Evolutionary conservation across 257 asterid genomes (phyloP).

Genomic region (Ajuga chamaepitys): DNA sequence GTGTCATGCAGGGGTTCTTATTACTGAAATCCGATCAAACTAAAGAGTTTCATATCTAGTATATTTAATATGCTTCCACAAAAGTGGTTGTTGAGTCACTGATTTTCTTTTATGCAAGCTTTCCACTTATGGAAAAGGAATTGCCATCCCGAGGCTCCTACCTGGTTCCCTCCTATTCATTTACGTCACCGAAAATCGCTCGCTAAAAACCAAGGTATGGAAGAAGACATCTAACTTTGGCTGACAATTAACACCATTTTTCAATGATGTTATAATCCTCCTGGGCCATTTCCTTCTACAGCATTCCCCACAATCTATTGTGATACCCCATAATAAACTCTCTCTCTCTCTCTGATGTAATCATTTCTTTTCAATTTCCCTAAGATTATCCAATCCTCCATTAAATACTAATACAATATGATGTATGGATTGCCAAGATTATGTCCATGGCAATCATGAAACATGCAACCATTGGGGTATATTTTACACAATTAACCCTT

Average conservation of each 20-base stretch:
- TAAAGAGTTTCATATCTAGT: constrained; percentile 11
- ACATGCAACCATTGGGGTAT: constrained; percentile 17
- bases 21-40: constrained; percentile 17
- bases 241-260: constrained; percentile 28
- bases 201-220: constrained; percentile 22
- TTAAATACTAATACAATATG: constrained; percentile 4
- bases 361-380: constrained; percentile 8
- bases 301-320: constrained; percentile 26
- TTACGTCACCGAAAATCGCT: constrained; percentile 23
- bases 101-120: constrained; percentile 25
- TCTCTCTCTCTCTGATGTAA: constrained; percentile 21
- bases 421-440: constrained; percentile 9
- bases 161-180: constrained; percentile 26
- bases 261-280: constrained; percentile 21
- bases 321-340: constrained; percentile 22
- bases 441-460: constrained; percentile 18
- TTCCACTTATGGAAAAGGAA: constrained; percentile 32
- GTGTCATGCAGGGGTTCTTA: constrained; percentile 10
- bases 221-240: constrained; percentile 24
- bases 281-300: constrained; percentile 16
- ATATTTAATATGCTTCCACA: constrained; percentile 16
- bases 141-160: constrained; percentile 18
- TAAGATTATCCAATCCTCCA: constrained; percentile 26
- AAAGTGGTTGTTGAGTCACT: constrained; percentile 44
- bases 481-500: constrained; percentile 13